These are phyloP conservation scores for Suillus tomentosus DNA, from an alignment of 768 basidiomycete genomes.

Conservation along the genomic window DNA sequence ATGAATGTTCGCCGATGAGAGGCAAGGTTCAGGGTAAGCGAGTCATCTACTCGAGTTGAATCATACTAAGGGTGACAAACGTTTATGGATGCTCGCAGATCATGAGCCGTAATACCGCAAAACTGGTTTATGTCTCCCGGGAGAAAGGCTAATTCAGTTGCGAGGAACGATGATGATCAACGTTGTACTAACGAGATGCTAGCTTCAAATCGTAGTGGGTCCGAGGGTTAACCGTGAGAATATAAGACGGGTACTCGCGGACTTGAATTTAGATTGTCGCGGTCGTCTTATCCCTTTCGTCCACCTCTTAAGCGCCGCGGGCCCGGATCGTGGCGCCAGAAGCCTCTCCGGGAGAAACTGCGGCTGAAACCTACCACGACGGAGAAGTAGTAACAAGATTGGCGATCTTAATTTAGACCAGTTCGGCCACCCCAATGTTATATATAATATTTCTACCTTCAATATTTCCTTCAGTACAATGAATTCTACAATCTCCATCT, in stretches of 20 bases:
- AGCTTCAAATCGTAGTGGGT: neutral
- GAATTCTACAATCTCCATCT: neutral
- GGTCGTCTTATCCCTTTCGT: neutral
- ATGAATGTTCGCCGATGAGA: neutral
- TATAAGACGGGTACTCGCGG: neutral
- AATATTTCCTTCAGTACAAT: neutral
- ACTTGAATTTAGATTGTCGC: neutral
- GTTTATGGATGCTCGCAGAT: neutral
- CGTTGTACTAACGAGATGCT: no score
- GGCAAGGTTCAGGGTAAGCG: neutral
- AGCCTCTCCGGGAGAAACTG: neutral
- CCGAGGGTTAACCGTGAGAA: neutral
- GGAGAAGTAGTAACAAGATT: neutral
- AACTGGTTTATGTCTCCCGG: neutral
- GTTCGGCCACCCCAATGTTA: no score
- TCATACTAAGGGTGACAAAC: neutral
- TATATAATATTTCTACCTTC: no score
- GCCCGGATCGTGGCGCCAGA: constrained; percentile 9
- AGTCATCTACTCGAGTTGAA: neutral
- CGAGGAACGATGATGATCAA: no score
- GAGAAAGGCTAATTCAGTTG: neutral
- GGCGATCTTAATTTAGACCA: constrained; percentile 6
- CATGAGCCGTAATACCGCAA: neutral
- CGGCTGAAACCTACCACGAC: neutral
- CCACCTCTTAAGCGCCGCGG: neutral